These are phyloP conservation scores for Metschnikowia koreensis DNA, from an alignment of 805 yeast genomes.

Conservation along the genomic window DNA sequence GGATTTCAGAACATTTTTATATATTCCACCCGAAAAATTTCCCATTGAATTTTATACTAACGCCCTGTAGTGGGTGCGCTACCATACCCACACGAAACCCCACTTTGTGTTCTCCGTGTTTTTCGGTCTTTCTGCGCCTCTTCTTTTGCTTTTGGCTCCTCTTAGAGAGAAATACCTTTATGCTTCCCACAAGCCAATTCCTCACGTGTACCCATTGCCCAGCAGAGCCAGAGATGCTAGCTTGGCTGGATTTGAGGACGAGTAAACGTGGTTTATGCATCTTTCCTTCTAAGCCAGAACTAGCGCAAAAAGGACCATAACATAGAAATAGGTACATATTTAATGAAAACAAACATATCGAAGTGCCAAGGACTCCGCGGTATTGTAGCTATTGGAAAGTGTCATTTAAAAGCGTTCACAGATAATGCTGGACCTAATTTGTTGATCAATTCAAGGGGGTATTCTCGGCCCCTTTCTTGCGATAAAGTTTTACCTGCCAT, in stretches of 20 bases:
- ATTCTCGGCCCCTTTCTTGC: no score
- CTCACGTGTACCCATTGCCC: constrained; percentile 59
- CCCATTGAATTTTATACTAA: constrained; percentile 1
- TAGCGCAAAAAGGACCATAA: not conserved
- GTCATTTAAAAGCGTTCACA: no score
- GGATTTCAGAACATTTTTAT: not conserved
- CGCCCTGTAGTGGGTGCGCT: constrained; percentile 60
- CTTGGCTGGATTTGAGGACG: constrained; percentile 57
- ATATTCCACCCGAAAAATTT: no score
- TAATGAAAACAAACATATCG: not conserved
- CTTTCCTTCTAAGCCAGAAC: not conserved
- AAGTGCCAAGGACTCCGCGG: not conserved
- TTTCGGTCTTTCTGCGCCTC: constrained; percentile 67
- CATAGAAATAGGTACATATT: not conserved
- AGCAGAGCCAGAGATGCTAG: constrained; percentile 48
- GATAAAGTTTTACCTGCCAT: no score
- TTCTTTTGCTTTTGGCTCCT: constrained; percentile 61
- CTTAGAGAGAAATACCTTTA: constrained; percentile 67
- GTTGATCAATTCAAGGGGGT: no score
- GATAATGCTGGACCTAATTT: no score
- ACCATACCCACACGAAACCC: constrained; percentile 73
- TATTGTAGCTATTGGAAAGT: no score
- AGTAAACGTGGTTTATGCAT: not conserved
- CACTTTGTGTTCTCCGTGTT: constrained; percentile 65
- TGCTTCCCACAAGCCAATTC: constrained; percentile 64